phyloP scores from a whole-genome alignment of 1,139 yeast genomes.

The Lodderomyces margitis region DNA sequence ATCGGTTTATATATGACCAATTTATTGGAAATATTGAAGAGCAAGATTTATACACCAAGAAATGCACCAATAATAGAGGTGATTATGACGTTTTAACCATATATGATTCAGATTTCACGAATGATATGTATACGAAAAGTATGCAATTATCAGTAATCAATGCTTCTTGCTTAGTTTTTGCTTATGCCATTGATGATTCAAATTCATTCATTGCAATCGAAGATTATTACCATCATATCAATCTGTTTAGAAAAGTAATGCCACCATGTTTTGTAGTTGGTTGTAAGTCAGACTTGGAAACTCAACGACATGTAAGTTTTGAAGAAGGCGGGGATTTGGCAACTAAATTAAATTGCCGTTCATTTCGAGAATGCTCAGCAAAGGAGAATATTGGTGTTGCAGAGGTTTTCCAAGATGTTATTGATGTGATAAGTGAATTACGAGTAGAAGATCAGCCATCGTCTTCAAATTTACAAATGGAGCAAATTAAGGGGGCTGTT shows the following conservation, averaged over 20 bases:
- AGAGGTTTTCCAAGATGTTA: slow-evolving; percentile 23
- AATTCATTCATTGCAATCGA: slow-evolving; percentile 29
- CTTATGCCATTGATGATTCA: slow-evolving; percentile 28
- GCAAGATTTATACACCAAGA: slow-evolving; percentile 34
- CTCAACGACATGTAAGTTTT: slow-evolving; percentile 24
- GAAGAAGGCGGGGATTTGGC: slow-evolving; percentile 33
- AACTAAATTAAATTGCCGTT: slow-evolving; percentile 24
- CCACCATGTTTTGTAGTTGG: slow-evolving; percentile 36
- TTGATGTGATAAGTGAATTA: background rate
- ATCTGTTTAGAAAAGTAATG: slow-evolving; percentile 17
- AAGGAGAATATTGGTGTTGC: slow-evolving; percentile 21
- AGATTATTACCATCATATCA: slow-evolving; percentile 25
- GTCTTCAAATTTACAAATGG: background rate
- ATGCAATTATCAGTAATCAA: slow-evolving; percentile 29
- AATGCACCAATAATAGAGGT: slow-evolving; percentile 4
- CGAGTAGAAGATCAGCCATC: background rate
- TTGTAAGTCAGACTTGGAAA: slow-evolving; percentile 29
- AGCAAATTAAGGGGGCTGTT: background rate
- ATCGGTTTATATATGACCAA: slow-evolving; percentile 24
- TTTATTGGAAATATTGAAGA: slow-evolving; percentile 23
- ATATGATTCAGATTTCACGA: slow-evolving; percentile 25
- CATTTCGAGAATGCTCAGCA: slow-evolving; percentile 32
- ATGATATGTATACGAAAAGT: slow-evolving; percentile 29
- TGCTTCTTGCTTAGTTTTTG: slow-evolving; percentile 30
- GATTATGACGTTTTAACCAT: slow-evolving; percentile 26